phyloP scores from a whole-genome alignment of 2,329 filamentous ascomycete genomes.

The Ophiostoma ips region DNA sequence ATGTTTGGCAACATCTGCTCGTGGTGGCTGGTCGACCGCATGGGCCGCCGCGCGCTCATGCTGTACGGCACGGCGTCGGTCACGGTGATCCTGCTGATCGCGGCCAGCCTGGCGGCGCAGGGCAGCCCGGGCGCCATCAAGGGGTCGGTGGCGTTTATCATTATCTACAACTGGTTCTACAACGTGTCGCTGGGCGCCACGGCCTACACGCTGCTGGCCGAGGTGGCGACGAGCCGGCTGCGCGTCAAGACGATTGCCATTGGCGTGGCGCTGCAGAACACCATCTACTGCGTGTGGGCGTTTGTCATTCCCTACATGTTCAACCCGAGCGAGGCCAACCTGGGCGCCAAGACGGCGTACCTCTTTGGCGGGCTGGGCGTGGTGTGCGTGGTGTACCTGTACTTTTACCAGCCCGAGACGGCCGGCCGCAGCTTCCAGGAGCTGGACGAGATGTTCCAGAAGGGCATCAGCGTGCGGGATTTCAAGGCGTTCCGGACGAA shows the following conservation, averaged over 20 bases:
- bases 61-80: constrained; percentile 22
- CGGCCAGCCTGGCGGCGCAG: constrained; percentile 22
- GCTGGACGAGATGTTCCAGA: constrained; percentile 28
- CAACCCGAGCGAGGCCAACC: constrained; percentile 15
- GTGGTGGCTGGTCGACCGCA: constrained; percentile 24
- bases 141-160: constrained; percentile 22
- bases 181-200: constrained; percentile 28
- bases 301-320: constrained; percentile 15
- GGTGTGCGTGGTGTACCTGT: constrained; percentile 22
- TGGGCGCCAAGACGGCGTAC: constrained; percentile 24
- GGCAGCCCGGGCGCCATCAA: constrained; percentile 13
- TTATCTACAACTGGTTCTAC: constrained; percentile 26
- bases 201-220: constrained; percentile 24
- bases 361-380: constrained; percentile 22
- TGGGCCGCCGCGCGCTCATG: constrained; percentile 24
- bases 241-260: constrained; percentile 27
- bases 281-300: constrained; percentile 12
- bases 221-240: constrained; percentile 25
- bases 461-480: not conserved
- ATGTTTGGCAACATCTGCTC: constrained; percentile 27
- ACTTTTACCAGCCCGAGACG: constrained; percentile 32
- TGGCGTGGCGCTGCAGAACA: constrained; percentile 22
- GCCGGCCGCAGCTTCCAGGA: constrained; percentile 33
- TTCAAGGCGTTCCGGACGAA: not conserved
- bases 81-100: constrained; percentile 27